Evolutionary conservation across 805 yeast genomes (phyloP), one percentile per base, ranked within the genome.

Genomic region (Ogataea paraovalis): DNA sequence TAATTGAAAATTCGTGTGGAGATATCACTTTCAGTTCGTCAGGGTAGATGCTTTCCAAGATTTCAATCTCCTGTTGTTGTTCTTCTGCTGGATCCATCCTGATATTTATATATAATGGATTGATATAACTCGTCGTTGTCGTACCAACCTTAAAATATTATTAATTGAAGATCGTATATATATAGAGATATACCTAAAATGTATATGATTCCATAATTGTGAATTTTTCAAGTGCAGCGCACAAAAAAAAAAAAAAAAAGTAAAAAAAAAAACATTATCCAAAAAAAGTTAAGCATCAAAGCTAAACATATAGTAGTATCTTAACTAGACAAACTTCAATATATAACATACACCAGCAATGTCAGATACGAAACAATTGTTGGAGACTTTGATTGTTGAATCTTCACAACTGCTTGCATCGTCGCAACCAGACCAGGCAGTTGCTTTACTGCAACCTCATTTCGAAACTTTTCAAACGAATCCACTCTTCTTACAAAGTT

Each of bases 21-120:
- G 77, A 61, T 32, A 73, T 57, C 9, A 70, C 58, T n/a, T 62
- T 68, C 28, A 88, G 68, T 65, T 92, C 99, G 61, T 92, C 97
- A 5, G 98, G 99, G 64, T 94, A 92, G 46, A 92, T 92, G 16
- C 95, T 83, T 62, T 87, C 83, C 48, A 92, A 75, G 44, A 94
- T 90, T 65, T 91, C 97, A 41, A 94, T 64, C 66, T 92, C 99
- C 68, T 92, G 96, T 25, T 61, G 66, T 63, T 92, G 97, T 61
- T 94, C 97, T 64, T 87, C 96, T 44, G 66, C 61, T 47, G 83
- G 78, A 57, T 86, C 91, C 96, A 87, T 87, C 23, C 23, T 47
- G 10, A 12, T 37, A 14, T 7, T 30, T 30, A 30, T 8, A 9
- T 30, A 14, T 30, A 30, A n/a, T n/a, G n/a, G n/a, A n/a, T n/a